These are phyloP conservation scores for Leccinum huronense DNA, from an alignment of 1,284 basidiomycete species.

Conservation along the genomic window DNA sequence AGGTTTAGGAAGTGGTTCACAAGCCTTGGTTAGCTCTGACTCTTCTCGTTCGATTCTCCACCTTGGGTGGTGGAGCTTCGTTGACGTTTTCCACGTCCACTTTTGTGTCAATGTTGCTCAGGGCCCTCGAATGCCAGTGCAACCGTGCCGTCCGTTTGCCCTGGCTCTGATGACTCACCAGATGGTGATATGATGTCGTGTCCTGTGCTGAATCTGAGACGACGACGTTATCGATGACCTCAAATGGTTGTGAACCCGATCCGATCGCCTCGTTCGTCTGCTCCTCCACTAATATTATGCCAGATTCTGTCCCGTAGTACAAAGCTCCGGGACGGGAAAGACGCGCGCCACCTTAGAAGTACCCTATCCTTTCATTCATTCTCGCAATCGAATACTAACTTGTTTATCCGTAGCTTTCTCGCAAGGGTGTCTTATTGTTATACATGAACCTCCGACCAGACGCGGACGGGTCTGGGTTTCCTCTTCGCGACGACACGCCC, in stretches of 20 bases:
- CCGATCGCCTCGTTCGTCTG: neutral
- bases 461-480: neutral
- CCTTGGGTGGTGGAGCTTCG: no score
- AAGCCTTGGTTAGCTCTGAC: neutral
- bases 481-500: neutral
- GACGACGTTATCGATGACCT: slow-evolving; percentile 19
- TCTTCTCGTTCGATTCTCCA: slow-evolving; percentile 15
- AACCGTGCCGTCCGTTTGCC: slow-evolving; percentile 1
- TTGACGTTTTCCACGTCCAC: slow-evolving; percentile 11
- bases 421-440: neutral
- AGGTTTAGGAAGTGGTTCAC: neutral
- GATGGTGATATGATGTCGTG: neutral
- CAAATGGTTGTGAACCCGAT: slow-evolving; percentile 15
- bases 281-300: slow-evolving; percentile 3
- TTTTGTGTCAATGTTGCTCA: neutral
- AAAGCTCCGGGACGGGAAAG: neutral
- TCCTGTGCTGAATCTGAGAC: slow-evolving; percentile 1
- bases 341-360: neutral
- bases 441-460: neutral
- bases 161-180: neutral
- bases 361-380: neutral
- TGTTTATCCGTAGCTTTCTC: neutral
- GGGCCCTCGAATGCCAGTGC: neutral
- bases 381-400: neutral
- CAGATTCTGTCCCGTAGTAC: neutral